Conservation (phyloP, 139 green algal species). For the Yamagishiella unicocca region DNA sequence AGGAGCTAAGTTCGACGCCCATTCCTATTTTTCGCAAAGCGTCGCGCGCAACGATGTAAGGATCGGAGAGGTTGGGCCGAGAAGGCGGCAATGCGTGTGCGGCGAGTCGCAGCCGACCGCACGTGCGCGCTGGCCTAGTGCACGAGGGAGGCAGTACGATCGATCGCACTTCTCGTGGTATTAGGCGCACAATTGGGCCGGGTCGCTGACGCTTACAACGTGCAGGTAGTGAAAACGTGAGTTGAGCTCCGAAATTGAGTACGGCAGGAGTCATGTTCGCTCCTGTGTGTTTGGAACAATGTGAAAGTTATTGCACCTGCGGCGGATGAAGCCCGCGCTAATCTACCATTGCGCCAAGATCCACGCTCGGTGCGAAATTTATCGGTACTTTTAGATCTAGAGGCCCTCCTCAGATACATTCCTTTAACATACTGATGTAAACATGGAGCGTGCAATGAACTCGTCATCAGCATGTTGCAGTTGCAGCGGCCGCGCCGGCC, state of each 20-base stretch:
- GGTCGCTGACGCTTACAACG: not conserved
- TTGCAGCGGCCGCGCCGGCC: not conserved
- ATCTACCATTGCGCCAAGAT: no score
- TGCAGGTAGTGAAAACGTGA: slow-evolving; percentile 2
- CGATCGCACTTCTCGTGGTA: not conserved
- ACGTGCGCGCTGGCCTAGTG: no score
- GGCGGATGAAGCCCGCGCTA: no score
- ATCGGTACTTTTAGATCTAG: no score
- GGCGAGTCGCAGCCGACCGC: not conserved
- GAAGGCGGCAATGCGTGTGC: not conserved
- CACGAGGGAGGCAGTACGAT: no score
- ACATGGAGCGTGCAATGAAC: not conserved
- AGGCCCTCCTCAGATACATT: no score
- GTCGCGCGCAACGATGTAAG: not conserved
- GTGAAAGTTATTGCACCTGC: not conserved
- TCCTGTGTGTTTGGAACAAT: not conserved
- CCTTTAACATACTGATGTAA: not conserved
- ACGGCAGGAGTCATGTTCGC: not conserved
- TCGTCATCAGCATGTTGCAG: not conserved
- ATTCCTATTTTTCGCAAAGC: not conserved
- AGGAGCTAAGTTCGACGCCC: not conserved
- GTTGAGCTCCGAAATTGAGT: slow-evolving; percentile 20
- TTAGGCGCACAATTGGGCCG: not conserved
- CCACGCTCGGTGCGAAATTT: no score
- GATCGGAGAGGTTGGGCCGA: not conserved